A percentile compares a stretch with the other conserved stretches of the same genome.
These are phyloP conservation scores for Aspergillus nanangensis DNA, from an alignment of 495 filamentous ascomycete species.

Conservation along the genomic window DNA sequence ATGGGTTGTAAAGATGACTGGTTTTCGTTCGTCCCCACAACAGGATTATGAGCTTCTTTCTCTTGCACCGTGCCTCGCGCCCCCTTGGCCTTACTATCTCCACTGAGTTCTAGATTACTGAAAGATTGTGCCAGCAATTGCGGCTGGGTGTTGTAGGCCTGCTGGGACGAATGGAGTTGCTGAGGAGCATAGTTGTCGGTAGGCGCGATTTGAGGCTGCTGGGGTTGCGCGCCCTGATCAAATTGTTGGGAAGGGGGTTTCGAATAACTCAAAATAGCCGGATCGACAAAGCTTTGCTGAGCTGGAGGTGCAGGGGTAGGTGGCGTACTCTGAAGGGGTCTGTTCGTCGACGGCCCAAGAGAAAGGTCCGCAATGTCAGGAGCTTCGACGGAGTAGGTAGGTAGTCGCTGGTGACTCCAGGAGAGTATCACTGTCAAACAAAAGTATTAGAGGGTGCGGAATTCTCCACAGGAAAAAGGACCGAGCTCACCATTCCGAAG, in stretches of 20 bases:
- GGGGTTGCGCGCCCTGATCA: constrained; percentile 3
- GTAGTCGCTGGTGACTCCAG: constrained; percentile 42
- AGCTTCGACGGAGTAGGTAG: constrained; percentile 49
- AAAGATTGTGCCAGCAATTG: constrained; percentile 38
- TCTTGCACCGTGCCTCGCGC: constrained; percentile 9
- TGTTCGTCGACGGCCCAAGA: constrained; percentile 37
- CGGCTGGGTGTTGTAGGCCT: constrained; percentile 12
- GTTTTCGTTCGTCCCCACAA: constrained; percentile 6
- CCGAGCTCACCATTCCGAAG: constrained; percentile 67
- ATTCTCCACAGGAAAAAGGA: not conserved
- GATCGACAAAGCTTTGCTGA: constrained; percentile 45
- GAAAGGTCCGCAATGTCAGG: constrained; percentile 52
- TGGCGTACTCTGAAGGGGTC: constrained; percentile 21
- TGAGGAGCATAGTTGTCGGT: constrained; percentile 1
- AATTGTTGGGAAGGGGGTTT: constrained; percentile 22
- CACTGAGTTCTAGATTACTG: constrained; percentile 35
- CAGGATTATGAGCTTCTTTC: constrained; percentile 13
- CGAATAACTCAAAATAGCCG: constrained; percentile 49
- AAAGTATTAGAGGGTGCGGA: constrained; percentile 1
- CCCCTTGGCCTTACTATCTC: constrained; percentile 9
- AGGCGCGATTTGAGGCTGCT: constrained; percentile 3
- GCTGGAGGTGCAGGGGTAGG: constrained; percentile 9
- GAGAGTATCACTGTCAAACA: constrained; percentile 39
- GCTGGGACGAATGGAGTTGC: constrained; percentile 5
- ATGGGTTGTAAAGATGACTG: not conserved